Evolutionary conservation across 164 flowering plant genomes (phyloP).

Genomic region (Annona cherimola): DNA sequence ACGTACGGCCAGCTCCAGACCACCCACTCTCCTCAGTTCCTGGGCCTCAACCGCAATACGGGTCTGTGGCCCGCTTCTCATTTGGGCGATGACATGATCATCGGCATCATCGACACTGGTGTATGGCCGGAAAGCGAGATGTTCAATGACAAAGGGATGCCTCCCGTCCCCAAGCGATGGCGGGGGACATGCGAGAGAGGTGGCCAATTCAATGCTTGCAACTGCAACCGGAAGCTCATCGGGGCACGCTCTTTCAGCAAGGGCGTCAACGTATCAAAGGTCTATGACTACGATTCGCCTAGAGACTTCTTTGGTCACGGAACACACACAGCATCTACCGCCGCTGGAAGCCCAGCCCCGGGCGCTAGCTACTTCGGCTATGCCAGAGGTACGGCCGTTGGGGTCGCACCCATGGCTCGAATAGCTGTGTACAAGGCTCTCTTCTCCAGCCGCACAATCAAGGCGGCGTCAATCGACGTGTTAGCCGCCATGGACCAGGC

Average conservation of each 20-base stretch:
- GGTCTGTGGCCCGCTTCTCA: constrained; percentile 10
- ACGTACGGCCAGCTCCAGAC: constrained; percentile 13
- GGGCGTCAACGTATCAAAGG: constrained; percentile 5
- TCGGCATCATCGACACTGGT: constrained; percentile 10
- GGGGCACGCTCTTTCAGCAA: constrained; percentile 18
- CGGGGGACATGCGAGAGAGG: constrained; percentile 10
- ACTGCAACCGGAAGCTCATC: constrained; percentile 19
- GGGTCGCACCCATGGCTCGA: constrained; percentile 10
- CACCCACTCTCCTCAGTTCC: constrained; percentile 11
- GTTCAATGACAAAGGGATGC: constrained; percentile 5
- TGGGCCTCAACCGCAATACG: constrained; percentile 3
- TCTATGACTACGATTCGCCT: constrained; percentile 29
- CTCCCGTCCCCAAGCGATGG: constrained; percentile 6
- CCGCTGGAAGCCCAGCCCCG: constrained; percentile 56
- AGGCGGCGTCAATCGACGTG: not conserved
- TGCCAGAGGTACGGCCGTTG: constrained; percentile 27
- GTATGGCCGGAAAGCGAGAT: constrained; percentile 12
- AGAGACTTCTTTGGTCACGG: constrained; percentile 89
- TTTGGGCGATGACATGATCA: constrained; percentile 12
- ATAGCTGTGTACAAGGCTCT: constrained; percentile 10
- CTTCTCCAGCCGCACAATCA: not conserved
- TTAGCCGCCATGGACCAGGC: constrained; percentile 23
- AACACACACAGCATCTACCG: constrained; percentile 76
- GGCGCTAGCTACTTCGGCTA: constrained; percentile 60
- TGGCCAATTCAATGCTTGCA: constrained; percentile 10